phyloP scores from a whole-genome alignment of 2,329 filamentous ascomycete genomes.

The Penicillium sp. region DNA sequence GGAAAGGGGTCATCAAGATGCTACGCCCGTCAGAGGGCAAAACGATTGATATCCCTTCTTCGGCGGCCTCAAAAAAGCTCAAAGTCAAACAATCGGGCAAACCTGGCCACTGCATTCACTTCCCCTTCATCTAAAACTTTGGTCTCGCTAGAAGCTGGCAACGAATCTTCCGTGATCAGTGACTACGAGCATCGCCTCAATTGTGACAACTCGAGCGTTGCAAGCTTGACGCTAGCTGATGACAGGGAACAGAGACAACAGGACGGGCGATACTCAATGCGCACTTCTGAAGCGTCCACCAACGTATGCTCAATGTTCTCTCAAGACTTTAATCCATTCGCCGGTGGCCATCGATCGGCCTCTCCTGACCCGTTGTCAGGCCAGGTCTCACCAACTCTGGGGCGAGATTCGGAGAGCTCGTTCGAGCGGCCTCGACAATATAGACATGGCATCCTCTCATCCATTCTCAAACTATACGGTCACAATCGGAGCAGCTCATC shows the following conservation, averaged over 20 bases:
- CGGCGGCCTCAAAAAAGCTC: slow-evolving; percentile 27
- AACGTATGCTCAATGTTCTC: slow-evolving; percentile 35
- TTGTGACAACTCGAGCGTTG: slow-evolving; percentile 16
- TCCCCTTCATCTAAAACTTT: slow-evolving; percentile 26
- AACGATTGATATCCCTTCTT: slow-evolving; percentile 30
- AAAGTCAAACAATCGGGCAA: slow-evolving; percentile 23
- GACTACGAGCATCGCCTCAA: slow-evolving; percentile 29
- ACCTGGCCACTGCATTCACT: slow-evolving; percentile 25
- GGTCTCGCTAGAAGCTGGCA: slow-evolving; percentile 25
- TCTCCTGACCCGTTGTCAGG: slow-evolving; percentile 31
- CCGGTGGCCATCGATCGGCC: slow-evolving; percentile 29
- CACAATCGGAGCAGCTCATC: slow-evolving; percentile 1
- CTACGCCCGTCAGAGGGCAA: slow-evolving; percentile 31
- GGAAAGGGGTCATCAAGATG: slow-evolving; percentile 33
- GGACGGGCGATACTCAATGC: slow-evolving; percentile 24
- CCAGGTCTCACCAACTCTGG: slow-evolving; percentile 29
- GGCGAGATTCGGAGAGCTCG: slow-evolving; percentile 53
- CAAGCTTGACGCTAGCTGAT: slow-evolving; percentile 15
- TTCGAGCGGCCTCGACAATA: slow-evolving; percentile 63
- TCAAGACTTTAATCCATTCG: slow-evolving; percentile 25
- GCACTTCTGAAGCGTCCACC: slow-evolving; percentile 28
- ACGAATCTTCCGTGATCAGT: slow-evolving; percentile 33
- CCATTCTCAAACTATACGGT: slow-evolving; percentile 64
- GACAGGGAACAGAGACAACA: slow-evolving; percentile 27
- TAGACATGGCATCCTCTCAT: slow-evolving; percentile 66